Evolutionary conservation across 2,329 filamentous ascomycete species (phyloP).

Genomic region (Cyclaneusma minus): DNA sequence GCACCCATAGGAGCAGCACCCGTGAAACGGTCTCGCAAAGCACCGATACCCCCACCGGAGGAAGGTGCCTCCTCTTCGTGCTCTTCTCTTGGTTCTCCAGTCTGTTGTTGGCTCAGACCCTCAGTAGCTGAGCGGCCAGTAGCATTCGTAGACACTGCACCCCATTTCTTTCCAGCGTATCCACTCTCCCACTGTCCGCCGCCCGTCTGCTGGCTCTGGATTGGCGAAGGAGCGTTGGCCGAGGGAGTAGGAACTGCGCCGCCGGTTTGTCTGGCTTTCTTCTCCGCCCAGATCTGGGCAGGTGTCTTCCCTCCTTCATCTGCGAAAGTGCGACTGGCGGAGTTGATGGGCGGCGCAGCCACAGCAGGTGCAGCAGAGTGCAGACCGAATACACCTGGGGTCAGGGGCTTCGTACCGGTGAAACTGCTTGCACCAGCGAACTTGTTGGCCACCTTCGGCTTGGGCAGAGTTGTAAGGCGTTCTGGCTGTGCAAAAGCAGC

Average conservation of each 20-base stretch:
- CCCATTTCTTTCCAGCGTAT: conserved; percentile 84
- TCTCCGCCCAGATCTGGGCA: conserved; percentile 93
- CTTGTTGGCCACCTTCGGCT: conserved; percentile 87
- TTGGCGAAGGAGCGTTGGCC: conserved; percentile 31
- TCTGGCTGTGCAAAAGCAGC: conserved; percentile 58
- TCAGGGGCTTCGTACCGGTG: conserved; percentile 76
- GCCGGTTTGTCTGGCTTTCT: conserved; percentile 67
- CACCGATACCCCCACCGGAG: conserved; percentile 49
- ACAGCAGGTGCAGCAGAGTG: conserved; percentile 44
- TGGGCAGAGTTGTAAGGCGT: conserved; percentile 74
- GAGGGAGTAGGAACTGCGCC: conserved; percentile 30
- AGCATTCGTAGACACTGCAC: conserved; percentile 58
- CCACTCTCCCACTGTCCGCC: conserved; percentile 75
- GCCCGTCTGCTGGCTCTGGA: conserved; percentile 57
- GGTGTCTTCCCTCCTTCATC: conserved; percentile 92
- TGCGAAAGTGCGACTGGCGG: conserved; percentile 83
- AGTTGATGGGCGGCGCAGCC: conserved; percentile 47
- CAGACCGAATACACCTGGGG: conserved; percentile 53
- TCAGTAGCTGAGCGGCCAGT: conserved; percentile 48
- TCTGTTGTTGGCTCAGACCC: conserved; percentile 39
- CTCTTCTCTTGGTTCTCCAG: conserved; percentile 37
- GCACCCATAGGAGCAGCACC: conserved; percentile 56
- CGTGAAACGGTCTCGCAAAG: conserved; percentile 72
- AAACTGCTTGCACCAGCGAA: conserved; percentile 62
- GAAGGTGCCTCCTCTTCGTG: conserved; percentile 35